phyloP scores from a whole-genome alignment of 768 basidiomycete genomes.

The Russula sp. region DNA sequence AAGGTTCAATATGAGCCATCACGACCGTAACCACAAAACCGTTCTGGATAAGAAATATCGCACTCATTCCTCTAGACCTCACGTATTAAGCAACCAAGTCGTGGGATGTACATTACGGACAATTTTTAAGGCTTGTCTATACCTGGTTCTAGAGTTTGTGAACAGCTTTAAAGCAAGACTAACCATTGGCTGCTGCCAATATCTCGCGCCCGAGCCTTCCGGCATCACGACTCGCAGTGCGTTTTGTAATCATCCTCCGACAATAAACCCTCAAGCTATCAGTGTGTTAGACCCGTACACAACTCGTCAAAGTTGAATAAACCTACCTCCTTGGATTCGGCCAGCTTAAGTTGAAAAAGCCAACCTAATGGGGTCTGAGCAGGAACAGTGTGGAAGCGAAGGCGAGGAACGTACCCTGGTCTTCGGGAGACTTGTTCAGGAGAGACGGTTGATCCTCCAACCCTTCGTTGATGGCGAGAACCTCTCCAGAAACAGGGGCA shows the following conservation, averaged over 20 bases:
- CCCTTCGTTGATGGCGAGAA: slow-evolving; percentile 71
- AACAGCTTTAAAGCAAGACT: neutral
- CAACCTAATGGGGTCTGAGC: slow-evolving; percentile 54
- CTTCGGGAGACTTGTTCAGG: slow-evolving; percentile 84
- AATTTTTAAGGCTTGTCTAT: slow-evolving; percentile 15
- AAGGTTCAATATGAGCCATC: slow-evolving; percentile 60
- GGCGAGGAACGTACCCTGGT: slow-evolving; percentile 52
- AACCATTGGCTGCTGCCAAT: neutral
- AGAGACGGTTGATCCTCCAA: slow-evolving; percentile 67
- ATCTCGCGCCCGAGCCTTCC: neutral
- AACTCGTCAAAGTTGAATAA: neutral
- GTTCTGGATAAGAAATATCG: neutral
- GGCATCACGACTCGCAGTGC: slow-evolving; percentile 42
- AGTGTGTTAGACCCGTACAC: neutral
- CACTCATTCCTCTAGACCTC: neutral
- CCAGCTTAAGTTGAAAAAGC: slow-evolving; percentile 89
- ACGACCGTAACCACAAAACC: neutral
- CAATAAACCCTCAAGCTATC: slow-evolving; percentile 65
- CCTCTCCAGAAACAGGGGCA: slow-evolving; percentile 83
- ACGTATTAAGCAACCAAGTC: neutral
- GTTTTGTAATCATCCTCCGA: slow-evolving; percentile 69
- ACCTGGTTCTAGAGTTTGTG: slow-evolving; percentile 10
- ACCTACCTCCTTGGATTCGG: slow-evolving; percentile 68
- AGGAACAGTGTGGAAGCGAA: neutral
- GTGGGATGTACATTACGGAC: slow-evolving; percentile 16